Evolutionary conservation across 495 filamentous ascomycete species (phyloP).

Genomic region (Annulohypoxylon stygium): DNA sequence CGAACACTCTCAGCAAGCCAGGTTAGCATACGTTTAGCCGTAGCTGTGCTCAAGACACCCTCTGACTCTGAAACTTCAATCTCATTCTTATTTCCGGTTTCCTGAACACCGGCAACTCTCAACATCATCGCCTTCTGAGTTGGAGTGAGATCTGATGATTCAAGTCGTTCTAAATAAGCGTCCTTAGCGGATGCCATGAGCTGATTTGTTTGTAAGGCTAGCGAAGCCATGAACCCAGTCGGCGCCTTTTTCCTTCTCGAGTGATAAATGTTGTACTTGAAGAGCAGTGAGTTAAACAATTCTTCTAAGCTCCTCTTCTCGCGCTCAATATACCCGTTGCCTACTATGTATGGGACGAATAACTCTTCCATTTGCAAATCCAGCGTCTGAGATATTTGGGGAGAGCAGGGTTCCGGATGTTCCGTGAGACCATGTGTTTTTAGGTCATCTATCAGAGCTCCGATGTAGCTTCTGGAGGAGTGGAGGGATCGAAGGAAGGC

Average conservation of each 20-base stretch:
- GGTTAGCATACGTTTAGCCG: conserved; percentile 94
- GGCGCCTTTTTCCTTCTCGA: conserved; percentile 84
- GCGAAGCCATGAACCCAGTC: conserved; percentile 87
- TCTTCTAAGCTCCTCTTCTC: conserved; percentile 92
- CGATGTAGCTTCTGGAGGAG: conserved; percentile 87
- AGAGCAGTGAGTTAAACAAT: conserved; percentile 89
- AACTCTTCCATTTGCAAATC: conserved; percentile 98
- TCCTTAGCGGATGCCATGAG: conserved; percentile 83
- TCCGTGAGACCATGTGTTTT: conserved; percentile 96
- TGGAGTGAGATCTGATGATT: conserved; percentile 84
- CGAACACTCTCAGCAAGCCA: conserved; percentile 98
- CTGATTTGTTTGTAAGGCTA: conserved; percentile 88
- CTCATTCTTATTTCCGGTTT: conserved; percentile 72
- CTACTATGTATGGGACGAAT: conserved; percentile 94
- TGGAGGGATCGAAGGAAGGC: conserved; percentile 94
- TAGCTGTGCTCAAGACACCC: conserved; percentile 82
- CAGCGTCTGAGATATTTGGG: conserved; percentile 84
- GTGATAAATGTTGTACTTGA: conserved; percentile 96
- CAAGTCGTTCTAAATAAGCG: conserved; percentile 84
- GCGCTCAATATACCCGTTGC: conserved; percentile 94
- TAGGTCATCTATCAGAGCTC: conserved; percentile 86
- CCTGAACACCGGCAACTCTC: conserved; percentile 79
- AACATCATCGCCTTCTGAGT: conserved; percentile 90
- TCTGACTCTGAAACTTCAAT: conserved; percentile 93
- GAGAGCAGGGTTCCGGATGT: conserved; percentile 89